These are phyloP conservation scores for Diaporthe sp. DNA, from an alignment of 2,329 filamentous ascomycete species.

Conservation along the genomic window DNA sequence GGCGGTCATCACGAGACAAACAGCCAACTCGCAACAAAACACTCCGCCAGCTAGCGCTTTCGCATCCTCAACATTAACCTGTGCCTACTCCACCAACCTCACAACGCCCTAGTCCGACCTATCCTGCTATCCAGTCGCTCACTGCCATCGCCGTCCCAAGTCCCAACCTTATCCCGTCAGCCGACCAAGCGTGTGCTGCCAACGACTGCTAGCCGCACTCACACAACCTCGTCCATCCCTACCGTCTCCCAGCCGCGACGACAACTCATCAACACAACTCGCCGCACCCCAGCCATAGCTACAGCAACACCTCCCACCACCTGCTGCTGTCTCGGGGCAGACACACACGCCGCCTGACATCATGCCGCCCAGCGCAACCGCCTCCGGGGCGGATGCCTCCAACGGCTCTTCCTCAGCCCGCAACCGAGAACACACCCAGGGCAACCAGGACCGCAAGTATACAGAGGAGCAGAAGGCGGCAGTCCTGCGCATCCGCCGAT, in stretches of 20 bases:
- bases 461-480: slow-evolving; percentile 92
- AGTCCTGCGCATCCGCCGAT: slow-evolving; percentile 88
- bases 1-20: slow-evolving; percentile 18
- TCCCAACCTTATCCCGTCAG: slow-evolving; percentile 1
- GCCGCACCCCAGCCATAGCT: slow-evolving; percentile 22
- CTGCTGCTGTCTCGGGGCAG: background rate
- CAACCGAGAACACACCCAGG: slow-evolving; percentile 77
- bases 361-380: slow-evolving; percentile 60
- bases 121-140: background rate
- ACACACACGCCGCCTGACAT: slow-evolving; percentile 27
- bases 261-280: slow-evolving; percentile 26
- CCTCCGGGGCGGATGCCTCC: slow-evolving; percentile 64
- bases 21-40: background rate
- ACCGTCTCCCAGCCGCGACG: slow-evolving; percentile 17
- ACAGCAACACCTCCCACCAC: slow-evolving; percentile 12
- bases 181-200: background rate
- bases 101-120: background rate
- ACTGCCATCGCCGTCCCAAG: background rate
- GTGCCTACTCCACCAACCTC: background rate
- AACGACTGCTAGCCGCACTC: background rate
- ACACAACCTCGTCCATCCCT: slow-evolving; percentile 19
- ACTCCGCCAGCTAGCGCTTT: background rate
- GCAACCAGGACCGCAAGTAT: slow-evolving; percentile 80
- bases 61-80: background rate
- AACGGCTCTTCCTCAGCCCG: slow-evolving; percentile 51